Base-by-base conservation (phyloP, 1,284 basidiomycete species). In the Trametes versicolor region DNA sequence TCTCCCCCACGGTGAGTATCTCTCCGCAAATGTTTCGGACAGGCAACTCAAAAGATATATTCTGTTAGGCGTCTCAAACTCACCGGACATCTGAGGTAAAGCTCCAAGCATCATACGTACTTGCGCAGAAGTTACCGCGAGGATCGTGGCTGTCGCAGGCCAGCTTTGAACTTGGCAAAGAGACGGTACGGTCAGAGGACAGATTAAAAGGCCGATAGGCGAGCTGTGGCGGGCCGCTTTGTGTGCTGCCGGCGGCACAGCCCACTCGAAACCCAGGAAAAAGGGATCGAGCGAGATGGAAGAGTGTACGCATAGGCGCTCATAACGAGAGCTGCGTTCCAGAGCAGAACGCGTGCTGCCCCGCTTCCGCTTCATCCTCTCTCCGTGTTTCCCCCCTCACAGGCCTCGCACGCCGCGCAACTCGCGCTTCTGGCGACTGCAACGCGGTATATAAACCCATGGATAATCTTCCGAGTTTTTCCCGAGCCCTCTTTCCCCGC, bases 381-480 rank as follows among this genome's bases (percentile, higher is more conserved):
- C 45, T 25, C 21, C 52, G 25, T 23, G n/a, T n/a, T n/a, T n/a
- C n/a, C n/a, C 27, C 27, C 17, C 2, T 8, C 4, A 52, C 23
- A 13, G 8, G 12, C 19, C 10, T 12, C 8, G 19, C 53, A 39
- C 25, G 45, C 7, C 52, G 37, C 49, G 47, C 21, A n/a, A 25
- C 17, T 5, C 48, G 5, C 41, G 23, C 37, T 45, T 51, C 55
- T 47, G 23, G 4, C 43, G 25, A 13, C 27, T 37, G 4, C n/a
- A 13, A 21, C 32, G 15, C 0, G 43, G 10, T 29, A 13, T 64
- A 67, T 62, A 67, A 62, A 59, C 37, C 48, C 19, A 37, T 41
- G 43, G 15, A 27, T 37, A 34, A 6, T 36, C 54, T 37, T 34
- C 64, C 65, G 65, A 66, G 62, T 21, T 58, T 62, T 64, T 41